Conservation (phyloP, 257 asterid species). For the Plantago ovata region DNA sequence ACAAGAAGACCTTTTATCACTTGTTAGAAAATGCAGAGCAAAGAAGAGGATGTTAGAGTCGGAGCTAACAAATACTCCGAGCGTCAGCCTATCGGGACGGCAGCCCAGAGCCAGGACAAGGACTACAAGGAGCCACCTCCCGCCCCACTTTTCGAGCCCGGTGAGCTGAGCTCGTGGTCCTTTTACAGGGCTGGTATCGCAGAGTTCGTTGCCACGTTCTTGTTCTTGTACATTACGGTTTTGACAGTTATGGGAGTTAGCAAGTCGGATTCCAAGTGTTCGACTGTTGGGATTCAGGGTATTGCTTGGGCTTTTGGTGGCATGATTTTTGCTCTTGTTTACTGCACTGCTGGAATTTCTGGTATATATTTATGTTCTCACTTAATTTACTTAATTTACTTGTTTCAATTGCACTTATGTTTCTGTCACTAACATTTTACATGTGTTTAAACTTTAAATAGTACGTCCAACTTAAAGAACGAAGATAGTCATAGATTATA, state of each 20-base stretch:
- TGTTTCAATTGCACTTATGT: too few relatives aligned
- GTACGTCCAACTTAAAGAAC: background rate
- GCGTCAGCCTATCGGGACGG: constrained; percentile 44
- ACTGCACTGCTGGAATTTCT: constrained; percentile 50
- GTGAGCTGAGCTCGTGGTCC: constrained; percentile 42
- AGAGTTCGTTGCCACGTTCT: constrained; percentile 41
- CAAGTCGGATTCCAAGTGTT: constrained; percentile 37
- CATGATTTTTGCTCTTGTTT: constrained; percentile 48
- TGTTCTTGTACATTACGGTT: constrained; percentile 36
- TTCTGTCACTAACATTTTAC: too few relatives aligned
- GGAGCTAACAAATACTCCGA: constrained; percentile 43
- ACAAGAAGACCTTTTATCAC: background rate
- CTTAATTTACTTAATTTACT: too few relatives aligned
- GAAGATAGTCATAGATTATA: too few relatives aligned
- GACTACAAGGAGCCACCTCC: constrained; percentile 48
- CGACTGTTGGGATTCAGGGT: constrained; percentile 47
- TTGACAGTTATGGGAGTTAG: constrained; percentile 43
- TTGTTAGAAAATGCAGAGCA: constrained; percentile 30
- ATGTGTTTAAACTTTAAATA: background rate
- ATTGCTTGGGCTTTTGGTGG: constrained; percentile 57
- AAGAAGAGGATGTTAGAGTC: constrained; percentile 38
- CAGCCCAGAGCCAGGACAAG: constrained; percentile 48
- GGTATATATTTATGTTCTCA: constrained; percentile 12
- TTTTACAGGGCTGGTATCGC: constrained; percentile 47
- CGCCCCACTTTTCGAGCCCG: constrained; percentile 34